A percentile compares a stretch with the other conserved stretches of the same genome.
These are phyloP conservation scores for Sambucus nigra DNA, from an alignment of 129 eudicot species.

Conservation along the genomic window DNA sequence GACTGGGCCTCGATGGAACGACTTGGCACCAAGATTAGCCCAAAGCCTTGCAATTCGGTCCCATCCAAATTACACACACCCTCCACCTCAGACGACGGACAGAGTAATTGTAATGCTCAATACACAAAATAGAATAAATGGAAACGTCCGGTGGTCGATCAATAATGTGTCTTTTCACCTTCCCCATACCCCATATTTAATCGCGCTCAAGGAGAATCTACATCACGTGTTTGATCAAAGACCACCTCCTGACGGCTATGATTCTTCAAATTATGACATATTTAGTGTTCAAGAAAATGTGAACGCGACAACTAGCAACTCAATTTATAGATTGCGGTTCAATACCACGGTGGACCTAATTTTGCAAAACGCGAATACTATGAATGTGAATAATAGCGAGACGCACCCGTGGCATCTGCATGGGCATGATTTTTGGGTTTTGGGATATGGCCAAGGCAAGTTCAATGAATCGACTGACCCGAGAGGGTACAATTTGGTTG, in stretches of 20 bases:
- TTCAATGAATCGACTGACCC: constrained; percentile 44
- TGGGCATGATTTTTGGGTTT: constrained; percentile 95
- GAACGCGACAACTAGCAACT: constrained; percentile 44
- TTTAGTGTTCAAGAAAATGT: constrained; percentile 17
- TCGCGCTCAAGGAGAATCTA: constrained; percentile 47
- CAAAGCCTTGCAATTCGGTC: constrained; percentile 54
- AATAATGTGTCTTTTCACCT: constrained; percentile 64
- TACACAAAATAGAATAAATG: constrained; percentile 62
- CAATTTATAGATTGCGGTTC: constrained; percentile 43
- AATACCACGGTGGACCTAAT: constrained; percentile 61
- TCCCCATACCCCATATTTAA: constrained; percentile 69
- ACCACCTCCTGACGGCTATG: constrained; percentile 50
- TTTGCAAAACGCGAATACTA: constrained; percentile 68
- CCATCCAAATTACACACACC: constrained; percentile 30
- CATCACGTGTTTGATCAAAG: constrained; percentile 38
- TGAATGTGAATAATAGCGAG: constrained; percentile 39
- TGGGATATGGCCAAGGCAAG: constrained; percentile 78
- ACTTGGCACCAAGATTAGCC: constrained; percentile 29
- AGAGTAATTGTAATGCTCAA: constrained; percentile 57
- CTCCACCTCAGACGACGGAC: constrained; percentile 54
- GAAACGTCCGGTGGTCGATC: constrained; percentile 49
- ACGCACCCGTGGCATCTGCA: constrained; percentile 96
- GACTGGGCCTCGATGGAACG: constrained; percentile 58
- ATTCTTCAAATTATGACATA: constrained; percentile 48
- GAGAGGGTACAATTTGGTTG: constrained; percentile 40